Base-by-base conservation (phyloP, 495 filamentous ascomycete genomes). In the Penicillium waksmanii region DNA sequence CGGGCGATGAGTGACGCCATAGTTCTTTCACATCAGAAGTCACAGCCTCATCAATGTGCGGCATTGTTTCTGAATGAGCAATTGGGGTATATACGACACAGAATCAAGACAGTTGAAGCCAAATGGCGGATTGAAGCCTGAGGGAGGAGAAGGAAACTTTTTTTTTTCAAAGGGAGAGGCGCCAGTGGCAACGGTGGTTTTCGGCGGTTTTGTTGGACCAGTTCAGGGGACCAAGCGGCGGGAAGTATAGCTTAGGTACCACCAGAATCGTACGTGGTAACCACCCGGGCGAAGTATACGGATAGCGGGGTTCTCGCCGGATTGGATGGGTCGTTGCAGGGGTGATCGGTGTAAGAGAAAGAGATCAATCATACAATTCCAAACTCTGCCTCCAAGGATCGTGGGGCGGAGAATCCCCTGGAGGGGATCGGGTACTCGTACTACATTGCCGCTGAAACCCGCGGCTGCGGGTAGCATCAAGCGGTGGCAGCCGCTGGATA, bases 1-100 rank as follows among this genome's bases (percentile, higher is more conserved):
- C 71, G 2, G 89, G 90, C 48, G 82, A 68, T n/a, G 82, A 81
- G 67, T 91, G 91, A 61, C 80, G 77, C 91, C 91, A 95, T 42
- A 94, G 81, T 71, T 89, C 80, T 58, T 72, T 69, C 36, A 31
- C 59, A 51, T 66, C 68, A 10, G 51, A 21, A 18, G 57, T 69
- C 46, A 60, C 55, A 52, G 34, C 46, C 25, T 66, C 66, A 47
- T 75, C 68, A 21, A 69, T 68, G 11, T 69, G 62, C 56, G 72
- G 72, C 63, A 68, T 70, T 13, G 47, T 59, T 53, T 21, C 15
- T 52, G 5, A 5, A 10, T 17, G 15, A 5, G 17, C 36, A 40
- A 12, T 40, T 40, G 36, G n/a, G 12, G 12, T 40, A 13, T n/a
- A 4, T 12, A 13, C 11, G 11, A 40, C 36, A 40, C 12, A n/a